phyloP scores from a whole-genome alignment of 495 filamentous ascomycete genomes.

The Podospora sp. region DNA sequence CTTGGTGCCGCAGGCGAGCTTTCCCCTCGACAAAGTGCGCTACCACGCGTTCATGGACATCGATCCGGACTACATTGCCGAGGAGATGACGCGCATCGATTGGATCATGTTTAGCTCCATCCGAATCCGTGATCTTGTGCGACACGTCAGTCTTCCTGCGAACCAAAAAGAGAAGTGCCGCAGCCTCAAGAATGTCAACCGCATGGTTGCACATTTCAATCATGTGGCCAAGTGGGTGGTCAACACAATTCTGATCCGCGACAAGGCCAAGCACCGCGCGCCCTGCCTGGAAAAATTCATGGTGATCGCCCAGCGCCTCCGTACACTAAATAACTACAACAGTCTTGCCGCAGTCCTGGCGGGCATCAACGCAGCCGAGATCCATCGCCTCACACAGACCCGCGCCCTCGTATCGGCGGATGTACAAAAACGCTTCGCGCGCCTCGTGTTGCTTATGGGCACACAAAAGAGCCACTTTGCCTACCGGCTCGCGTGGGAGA shows the following conservation, averaged over 20 bases:
- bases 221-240: conserved; percentile 89
- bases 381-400: conserved; percentile 84
- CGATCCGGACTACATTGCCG: conserved; percentile 78
- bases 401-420: conserved; percentile 70
- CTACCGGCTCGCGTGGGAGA: conserved; percentile 95
- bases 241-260: conserved; percentile 87
- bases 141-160: conserved; percentile 77
- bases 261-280: conserved; percentile 94
- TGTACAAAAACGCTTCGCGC: conserved; percentile 79
- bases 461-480: conserved; percentile 88
- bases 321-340: conserved; percentile 96
- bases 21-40: conserved; percentile 71
- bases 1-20: conserved; percentile 62
- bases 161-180: conserved; percentile 76
- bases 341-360: conserved; percentile 89
- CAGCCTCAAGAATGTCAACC: conserved; percentile 81
- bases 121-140: conserved; percentile 88
- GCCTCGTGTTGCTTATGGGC: conserved; percentile 89
- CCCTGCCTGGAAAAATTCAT: conserved; percentile 93
- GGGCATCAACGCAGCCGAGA: conserved; percentile 83
- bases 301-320: conserved; percentile 78
- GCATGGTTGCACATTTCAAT: conserved; percentile 95
- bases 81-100: conserved; percentile 91
- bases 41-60: conserved; percentile 84
- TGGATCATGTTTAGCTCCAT: conserved; percentile 98